These are phyloP conservation scores for Emmonsia crescens DNA, from an alignment of 2,329 filamentous ascomycete species.

Conservation along the genomic window DNA sequence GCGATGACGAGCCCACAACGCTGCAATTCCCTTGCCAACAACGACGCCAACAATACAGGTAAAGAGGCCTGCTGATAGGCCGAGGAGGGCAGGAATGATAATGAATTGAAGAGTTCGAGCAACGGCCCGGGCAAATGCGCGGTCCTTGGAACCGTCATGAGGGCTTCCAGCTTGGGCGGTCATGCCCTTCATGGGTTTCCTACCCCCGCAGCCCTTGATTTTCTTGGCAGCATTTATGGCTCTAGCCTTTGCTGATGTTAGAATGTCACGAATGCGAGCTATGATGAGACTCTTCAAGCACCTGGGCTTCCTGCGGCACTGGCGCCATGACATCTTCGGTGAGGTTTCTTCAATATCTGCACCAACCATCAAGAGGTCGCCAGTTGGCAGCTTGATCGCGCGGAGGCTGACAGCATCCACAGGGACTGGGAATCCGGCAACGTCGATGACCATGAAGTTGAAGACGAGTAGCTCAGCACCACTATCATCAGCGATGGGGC, in stretches of 20 bases:
- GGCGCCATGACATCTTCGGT: slow-evolving; percentile 28
- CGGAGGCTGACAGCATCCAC: slow-evolving; percentile 34
- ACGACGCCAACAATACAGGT: slow-evolving; percentile 38
- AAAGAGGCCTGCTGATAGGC: slow-evolving; percentile 35
- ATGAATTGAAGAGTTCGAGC: slow-evolving; percentile 34
- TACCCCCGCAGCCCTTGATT: slow-evolving; percentile 26
- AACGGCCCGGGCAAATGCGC: slow-evolving; percentile 30
- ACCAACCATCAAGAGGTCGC: slow-evolving; percentile 28
- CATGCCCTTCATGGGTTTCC: slow-evolving; percentile 6
- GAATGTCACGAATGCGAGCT: slow-evolving; percentile 29
- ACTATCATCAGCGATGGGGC: slow-evolving; percentile 19
- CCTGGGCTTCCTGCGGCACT: slow-evolving; percentile 32
- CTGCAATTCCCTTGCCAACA: slow-evolving; percentile 36
- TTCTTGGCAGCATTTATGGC: slow-evolving; percentile 23
- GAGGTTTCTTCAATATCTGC: slow-evolving; percentile 28
- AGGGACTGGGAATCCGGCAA: slow-evolving; percentile 33
- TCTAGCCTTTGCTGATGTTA: slow-evolving; percentile 28
- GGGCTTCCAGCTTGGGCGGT: background rate
- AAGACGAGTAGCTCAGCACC: slow-evolving; percentile 27
- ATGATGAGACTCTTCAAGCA: slow-evolving; percentile 30
- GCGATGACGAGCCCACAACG: slow-evolving; percentile 34
- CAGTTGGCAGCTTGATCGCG: slow-evolving; percentile 26
- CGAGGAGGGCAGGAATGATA: slow-evolving; percentile 36
- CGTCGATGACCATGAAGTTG: slow-evolving; percentile 36
- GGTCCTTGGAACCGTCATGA: slow-evolving; percentile 15